Evolutionary conservation across 2,329 filamentous ascomycete genomes (phyloP), one percentile per base, ranked within the genome.

Genomic region (Zymoseptoria tritici): DNA sequence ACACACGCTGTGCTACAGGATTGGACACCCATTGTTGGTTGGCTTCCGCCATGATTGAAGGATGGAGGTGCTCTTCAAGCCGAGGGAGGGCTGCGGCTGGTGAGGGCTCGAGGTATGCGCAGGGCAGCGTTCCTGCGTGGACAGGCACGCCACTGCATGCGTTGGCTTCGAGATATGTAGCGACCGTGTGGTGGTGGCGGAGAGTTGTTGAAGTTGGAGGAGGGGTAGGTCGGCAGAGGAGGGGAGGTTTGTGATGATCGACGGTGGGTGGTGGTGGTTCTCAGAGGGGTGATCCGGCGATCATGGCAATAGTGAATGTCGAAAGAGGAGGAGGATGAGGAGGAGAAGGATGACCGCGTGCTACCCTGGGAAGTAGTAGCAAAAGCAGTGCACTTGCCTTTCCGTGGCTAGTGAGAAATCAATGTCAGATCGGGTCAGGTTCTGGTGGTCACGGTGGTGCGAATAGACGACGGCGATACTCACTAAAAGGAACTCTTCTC

Each of bases 1-100:
- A 70, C 62, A 80, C 71, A 54, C 68, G 70, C 55, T 75, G 75
- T 62, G 77, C 76, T 58, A 75, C 73, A 49, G 74, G 70, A 67
- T 75, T 73, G 51, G 74, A 69, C 49, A 72, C 69, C 71, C 70
- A 72, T 42, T 69, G 68, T 49, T 60, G 59, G 20, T 61, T 62
- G 51, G 53, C 51, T 49, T 60, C 51, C 3, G 59, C 62, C 63
- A 64, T 63, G 13, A n/a, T 60, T 50, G 50, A 13, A 46, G 36
- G 36, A 46, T 13, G 36, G 36, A 46, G 36, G 36, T 16, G 36
- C 16, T 46, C 36, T 46, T 46, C 36, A n/a, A 46, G 36, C 36
- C 36, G 13, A n/a, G 36, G 36, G 36, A n/a, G 36, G 11, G 36
- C 36, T 46, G 5, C 13, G 36, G 13, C 5, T 46, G 36, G 36